Conservation (phyloP, 441 rosid species). For the Corymbia citriodora region DNA sequence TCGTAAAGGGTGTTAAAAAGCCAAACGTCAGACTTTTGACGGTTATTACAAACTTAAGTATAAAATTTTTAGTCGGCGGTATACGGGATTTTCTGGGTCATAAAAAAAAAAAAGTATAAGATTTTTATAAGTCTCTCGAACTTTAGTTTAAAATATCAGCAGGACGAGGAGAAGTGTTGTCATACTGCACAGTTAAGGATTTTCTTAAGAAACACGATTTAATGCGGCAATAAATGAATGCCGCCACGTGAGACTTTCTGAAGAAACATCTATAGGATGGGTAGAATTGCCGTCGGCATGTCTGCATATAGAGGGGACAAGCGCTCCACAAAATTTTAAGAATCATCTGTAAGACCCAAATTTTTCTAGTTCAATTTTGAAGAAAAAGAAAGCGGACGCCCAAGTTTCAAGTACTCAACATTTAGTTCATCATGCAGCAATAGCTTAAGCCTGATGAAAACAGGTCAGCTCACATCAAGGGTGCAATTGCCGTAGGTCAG, state of each 20-base stretch:
- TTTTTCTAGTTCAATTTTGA: background rate
- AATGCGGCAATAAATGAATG: background rate
- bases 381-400: background rate
- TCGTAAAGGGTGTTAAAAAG: background rate
- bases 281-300: background rate
- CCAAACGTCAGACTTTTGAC: background rate
- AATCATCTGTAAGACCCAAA: background rate
- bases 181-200: background rate
- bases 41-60: background rate
- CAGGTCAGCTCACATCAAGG: background rate
- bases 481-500: background rate
- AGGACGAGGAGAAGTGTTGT: background rate
- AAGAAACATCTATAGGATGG: background rate
- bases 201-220: background rate
- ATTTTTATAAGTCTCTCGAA: background rate
- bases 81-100: too few relatives aligned
- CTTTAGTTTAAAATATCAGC: background rate
- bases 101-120: too few relatives aligned
- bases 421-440: background rate
- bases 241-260: background rate
- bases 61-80: background rate
- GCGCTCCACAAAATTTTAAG: background rate
- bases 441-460: background rate
- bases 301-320: background rate
- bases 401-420: background rate